Evolutionary conservation across 345 rosid genomes (phyloP).

Genomic region (Sisymbrium irio): DNA sequence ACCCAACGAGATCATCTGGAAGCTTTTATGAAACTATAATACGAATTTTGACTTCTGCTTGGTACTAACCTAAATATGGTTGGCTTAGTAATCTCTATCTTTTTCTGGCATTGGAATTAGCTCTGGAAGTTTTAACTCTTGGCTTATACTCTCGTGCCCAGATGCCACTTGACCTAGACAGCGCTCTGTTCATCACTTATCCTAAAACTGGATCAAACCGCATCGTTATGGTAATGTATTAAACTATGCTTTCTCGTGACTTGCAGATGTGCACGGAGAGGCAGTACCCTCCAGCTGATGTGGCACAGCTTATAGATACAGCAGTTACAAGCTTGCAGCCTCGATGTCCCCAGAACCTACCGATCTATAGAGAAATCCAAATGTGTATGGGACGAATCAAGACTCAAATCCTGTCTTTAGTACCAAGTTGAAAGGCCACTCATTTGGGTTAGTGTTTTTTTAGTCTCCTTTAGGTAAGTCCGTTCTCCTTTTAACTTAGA

Average conservation of each 20-base stretch:
- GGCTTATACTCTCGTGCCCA: background rate
- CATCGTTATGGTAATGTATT: background rate
- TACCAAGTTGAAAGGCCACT: slow-evolving; percentile 53
- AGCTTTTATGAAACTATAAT: background rate
- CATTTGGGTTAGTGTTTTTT: background rate
- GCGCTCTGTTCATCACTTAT: background rate
- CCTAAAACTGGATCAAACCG: background rate
- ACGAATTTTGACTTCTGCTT: slow-evolving; percentile 15
- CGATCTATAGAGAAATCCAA: slow-evolving; percentile 81
- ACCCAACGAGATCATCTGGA: slow-evolving; percentile 1
- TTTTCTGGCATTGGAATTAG: background rate
- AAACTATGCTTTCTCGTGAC: slow-evolving; percentile 17
- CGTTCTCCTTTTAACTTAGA: slow-evolving; percentile 21
- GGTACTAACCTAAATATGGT: background rate
- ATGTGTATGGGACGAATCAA: slow-evolving; percentile 92
- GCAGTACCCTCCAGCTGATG: slow-evolving; percentile 84
- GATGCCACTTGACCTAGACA: slow-evolving; percentile 8
- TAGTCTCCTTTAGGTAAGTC: no score
- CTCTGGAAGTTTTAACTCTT: background rate
- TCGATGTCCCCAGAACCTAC: slow-evolving; percentile 69
- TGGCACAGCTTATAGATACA: slow-evolving; percentile 85
- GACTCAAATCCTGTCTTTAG: slow-evolving; percentile 83
- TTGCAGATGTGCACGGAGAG: slow-evolving; percentile 84
- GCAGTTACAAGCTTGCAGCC: slow-evolving; percentile 85
- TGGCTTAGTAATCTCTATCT: background rate